These are phyloP conservation scores for Ceratobasidium papillatum DNA, from an alignment of 1,284 basidiomycete species.

Conservation along the genomic window DNA sequence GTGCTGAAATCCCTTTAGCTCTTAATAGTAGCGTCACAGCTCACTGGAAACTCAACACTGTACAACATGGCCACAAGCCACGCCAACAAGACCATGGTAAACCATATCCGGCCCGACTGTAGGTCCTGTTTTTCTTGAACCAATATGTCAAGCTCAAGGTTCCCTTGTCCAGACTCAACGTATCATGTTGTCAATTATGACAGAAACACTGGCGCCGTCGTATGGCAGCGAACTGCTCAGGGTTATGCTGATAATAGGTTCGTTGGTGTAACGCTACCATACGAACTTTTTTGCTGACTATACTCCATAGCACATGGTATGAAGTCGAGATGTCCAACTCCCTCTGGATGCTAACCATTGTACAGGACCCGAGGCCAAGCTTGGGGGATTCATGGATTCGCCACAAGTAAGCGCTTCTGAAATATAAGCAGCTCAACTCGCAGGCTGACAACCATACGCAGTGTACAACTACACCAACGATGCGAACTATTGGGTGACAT, in stretches of 20 bases:
- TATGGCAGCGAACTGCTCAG: slow-evolving; percentile 64
- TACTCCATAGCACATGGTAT: slow-evolving; percentile 62
- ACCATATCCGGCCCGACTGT: slow-evolving; percentile 72
- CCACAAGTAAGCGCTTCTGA: slow-evolving; percentile 61
- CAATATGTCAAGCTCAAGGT: background rate
- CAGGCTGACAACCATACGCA: slow-evolving; percentile 46
- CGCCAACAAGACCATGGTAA: slow-evolving; percentile 70
- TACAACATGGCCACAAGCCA: slow-evolving; percentile 67
- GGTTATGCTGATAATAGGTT: slow-evolving; percentile 67
- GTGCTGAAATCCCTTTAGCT: slow-evolving; percentile 50
- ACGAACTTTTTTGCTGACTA: background rate
- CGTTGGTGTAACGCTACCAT: background rate
- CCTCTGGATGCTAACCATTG: background rate
- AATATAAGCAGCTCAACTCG: background rate
- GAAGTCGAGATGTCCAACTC: background rate
- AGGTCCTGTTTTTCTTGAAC: background rate
- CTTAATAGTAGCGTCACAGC: slow-evolving; percentile 62
- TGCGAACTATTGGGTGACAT: slow-evolving; percentile 63
- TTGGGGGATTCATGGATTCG: slow-evolving; percentile 75
- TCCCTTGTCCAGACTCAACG: slow-evolving; percentile 58
- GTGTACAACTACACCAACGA: slow-evolving; percentile 68
- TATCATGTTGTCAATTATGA: slow-evolving; percentile 77
- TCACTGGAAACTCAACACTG: slow-evolving; percentile 68
- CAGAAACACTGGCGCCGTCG: slow-evolving; percentile 66
- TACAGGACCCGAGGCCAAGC: slow-evolving; percentile 69